Base-by-base conservation (phyloP, 1,284 basidiomycete genomes). In the Malassezia caprae region DNA sequence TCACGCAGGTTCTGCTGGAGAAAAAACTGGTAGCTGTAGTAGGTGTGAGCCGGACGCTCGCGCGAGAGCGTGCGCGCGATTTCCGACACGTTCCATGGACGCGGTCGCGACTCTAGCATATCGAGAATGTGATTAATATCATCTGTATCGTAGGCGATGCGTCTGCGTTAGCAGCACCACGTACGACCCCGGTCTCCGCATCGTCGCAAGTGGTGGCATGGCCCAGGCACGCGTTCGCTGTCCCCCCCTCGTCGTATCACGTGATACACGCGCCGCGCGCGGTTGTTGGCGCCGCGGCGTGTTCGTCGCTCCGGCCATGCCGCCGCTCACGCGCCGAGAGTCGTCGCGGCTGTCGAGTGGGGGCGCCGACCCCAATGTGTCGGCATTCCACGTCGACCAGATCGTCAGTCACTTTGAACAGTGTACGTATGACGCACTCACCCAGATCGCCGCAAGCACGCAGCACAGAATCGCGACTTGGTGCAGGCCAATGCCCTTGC, bases 351-450 rank as follows among this genome's bases (percentile, higher is more conserved):
- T 40, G 24, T 65, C 56, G 30, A 59, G 12, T 56, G 63, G 42
- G 28, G 45, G 37, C 27, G 4, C 23, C 8, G 53, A 51, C 17
- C 17, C 28, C 12, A 30, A 10, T 15, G 24, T n/a, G 12, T 24
- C 26, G 12, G 54, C n/a, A 5, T 17, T 57, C 24, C 64, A 64
- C 47, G 56, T 72, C 40, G 69, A 69, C 17, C 55, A 65, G 53
- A 68, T 72, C 52, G 60, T 72, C 17, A 66, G 67, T 8, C 63
- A 72, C 49, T 69, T 72, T 52, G 68, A 72, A 51, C 68, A 62
- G 49, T 60, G 51, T 62, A 45, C 26, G 61, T 58, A 8, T 13
- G 13, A 17, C 58, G 68, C 55, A 68, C 47, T 13, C 45, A 47
- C 21, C 8, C 46, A 56, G 53, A 52, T 37, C 55, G 55, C 12